Conservation (phyloP, 2,329 filamentous ascomycete species). For the Cadophora sp. region DNA sequence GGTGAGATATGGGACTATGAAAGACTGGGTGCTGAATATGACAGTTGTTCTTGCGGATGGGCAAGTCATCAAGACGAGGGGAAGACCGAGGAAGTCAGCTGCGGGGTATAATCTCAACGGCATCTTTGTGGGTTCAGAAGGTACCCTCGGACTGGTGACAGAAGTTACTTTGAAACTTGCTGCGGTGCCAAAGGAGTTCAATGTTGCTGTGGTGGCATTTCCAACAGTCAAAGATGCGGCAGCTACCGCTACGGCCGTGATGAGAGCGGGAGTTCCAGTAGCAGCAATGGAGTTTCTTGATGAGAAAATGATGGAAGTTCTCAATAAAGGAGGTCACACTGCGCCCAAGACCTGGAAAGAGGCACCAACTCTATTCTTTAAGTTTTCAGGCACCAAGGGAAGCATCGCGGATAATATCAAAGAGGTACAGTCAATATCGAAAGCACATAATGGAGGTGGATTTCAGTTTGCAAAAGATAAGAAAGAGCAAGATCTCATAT, state of each 20-base stretch:
- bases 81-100: slow-evolving; percentile 77
- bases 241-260: slow-evolving; percentile 72
- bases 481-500: slow-evolving; percentile 74
- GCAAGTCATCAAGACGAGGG: slow-evolving; percentile 77
- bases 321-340: slow-evolving; percentile 75
- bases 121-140: slow-evolving; percentile 81
- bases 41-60: slow-evolving; percentile 83
- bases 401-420: slow-evolving; percentile 78
- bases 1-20: slow-evolving; percentile 84
- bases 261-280: slow-evolving; percentile 57
- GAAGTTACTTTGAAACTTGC: slow-evolving; percentile 84
- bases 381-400: slow-evolving; percentile 79
- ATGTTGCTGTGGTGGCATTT: slow-evolving; percentile 80
- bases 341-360: slow-evolving; percentile 74
- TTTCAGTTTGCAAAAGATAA: slow-evolving; percentile 79
- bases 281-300: slow-evolving; percentile 75
- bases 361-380: slow-evolving; percentile 80
- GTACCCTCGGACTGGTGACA: slow-evolving; percentile 80
- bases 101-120: slow-evolving; percentile 84
- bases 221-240: slow-evolving; percentile 77
- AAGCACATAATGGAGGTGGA: slow-evolving; percentile 62
- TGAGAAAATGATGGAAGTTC: slow-evolving; percentile 81
- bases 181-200: slow-evolving; percentile 74
- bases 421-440: slow-evolving; percentile 70
- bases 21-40: slow-evolving; percentile 84